Percentiles rank a stretch among this genome's conserved stretches.
phyloP scores from a whole-genome alignment of 2,329 filamentous ascomycete species.

The Neurospora crassa region DNA sequence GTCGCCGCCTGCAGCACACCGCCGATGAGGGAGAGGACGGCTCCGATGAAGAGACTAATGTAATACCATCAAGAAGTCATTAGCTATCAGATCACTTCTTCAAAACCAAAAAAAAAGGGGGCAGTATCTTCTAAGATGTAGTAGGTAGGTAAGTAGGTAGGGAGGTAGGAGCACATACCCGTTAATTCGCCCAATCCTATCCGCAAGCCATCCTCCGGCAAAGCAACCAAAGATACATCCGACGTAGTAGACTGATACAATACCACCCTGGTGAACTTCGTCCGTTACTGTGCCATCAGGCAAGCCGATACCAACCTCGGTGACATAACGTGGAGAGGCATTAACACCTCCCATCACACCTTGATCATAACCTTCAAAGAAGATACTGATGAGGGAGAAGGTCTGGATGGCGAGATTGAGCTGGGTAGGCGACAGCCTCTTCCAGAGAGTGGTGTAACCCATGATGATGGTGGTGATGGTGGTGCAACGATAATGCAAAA shows the following conservation, averaged over 20 bases:
- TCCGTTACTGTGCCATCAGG: conserved; percentile 36
- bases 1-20: conserved; percentile 37
- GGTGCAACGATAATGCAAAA: conserved; percentile 14
- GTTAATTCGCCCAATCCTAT: conserved; percentile 43
- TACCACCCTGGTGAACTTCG: conserved; percentile 39
- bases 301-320: conserved; percentile 34
- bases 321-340: conserved; percentile 35
- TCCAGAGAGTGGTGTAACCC: conserved; percentile 32
- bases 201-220: conserved; percentile 38
- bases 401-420: conserved; percentile 28
- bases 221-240: conserved; percentile 42
- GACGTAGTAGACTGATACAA: conserved; percentile 44
- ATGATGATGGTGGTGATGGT: conserved; percentile 17
- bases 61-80: not conserved
- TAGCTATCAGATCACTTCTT: not conserved
- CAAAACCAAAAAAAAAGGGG: not conserved
- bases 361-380: conserved; percentile 43
- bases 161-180: conserved; percentile 2
- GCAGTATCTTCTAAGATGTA: not conserved
- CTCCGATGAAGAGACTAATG: conserved; percentile 33
- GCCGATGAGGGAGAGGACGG: conserved; percentile 37
- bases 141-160: too few species aligned
- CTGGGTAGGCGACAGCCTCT: conserved; percentile 29
- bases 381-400: conserved; percentile 22
- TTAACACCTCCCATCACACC: conserved; percentile 57